Base-by-base conservation (phyloP, 2,329 filamentous ascomycete species). In the Aspergillus chevalieri region DNA sequence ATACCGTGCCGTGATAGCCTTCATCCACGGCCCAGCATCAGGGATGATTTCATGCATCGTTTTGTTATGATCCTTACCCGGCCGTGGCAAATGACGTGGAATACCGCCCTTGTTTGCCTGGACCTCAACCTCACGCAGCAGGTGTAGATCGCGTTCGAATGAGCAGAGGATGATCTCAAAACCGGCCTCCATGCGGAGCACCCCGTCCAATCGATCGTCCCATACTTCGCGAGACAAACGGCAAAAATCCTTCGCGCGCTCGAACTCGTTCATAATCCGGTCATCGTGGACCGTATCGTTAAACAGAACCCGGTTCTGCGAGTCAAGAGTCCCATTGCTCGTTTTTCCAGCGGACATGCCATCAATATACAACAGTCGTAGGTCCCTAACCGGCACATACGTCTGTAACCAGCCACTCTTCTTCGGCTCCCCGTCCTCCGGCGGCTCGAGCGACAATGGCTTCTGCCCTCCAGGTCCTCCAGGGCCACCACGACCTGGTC, bases 81-180 rank as follows among this genome's bases (percentile, higher is more conserved):
- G n/a, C n/a, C 15, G 10, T 4, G 26, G 26, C 3, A 30, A 9
- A 30, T 30, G 26, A 30, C 26, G 26, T 4, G 26, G 26, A 12
- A 30, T 30, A 7, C 38, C 44, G 4, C 47, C 46, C 6, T 54
- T 34, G 14, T 52, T 46, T 12, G 44, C 43, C 10, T 57, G 62
- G 19, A 59, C 59, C 34, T 57, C 58, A 7, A 60, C 64, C 22
- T 72, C 67, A n/a, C 62, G 62, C 1, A 69, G 58, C 12, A 67
- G 50, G 6, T 73, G 61, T 1, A 78, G 52, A 53, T 70, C 60
- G 14, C 65, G 56, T 9, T 63, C 65, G 57, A 89, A 87, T 47
- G 84, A 72, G 65, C 85, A 88, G 19, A 85, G 71, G 47, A 88
- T 83, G 46, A 87, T 75, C 64, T 89, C 85, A 53, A 87, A 87